Conservation (phyloP, 2,329 filamentous ascomycete genomes). For the Thermothelomyces thermophilus region DNA sequence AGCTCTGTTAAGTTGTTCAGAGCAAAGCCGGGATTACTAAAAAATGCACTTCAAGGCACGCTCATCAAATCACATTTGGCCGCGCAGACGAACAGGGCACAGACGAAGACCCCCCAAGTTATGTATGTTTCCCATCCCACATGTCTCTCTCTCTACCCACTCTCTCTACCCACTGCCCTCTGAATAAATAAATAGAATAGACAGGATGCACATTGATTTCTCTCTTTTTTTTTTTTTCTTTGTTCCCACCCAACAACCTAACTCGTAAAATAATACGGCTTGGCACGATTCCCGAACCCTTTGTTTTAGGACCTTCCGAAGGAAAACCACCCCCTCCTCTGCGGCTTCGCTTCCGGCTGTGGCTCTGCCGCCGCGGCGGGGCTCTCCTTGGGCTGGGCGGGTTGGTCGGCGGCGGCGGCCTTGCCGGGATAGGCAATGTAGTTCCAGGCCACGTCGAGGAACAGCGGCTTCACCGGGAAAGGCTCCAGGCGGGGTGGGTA, state of each 20-base stretch:
- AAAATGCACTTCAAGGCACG: too few species aligned
- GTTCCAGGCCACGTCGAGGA: constrained; percentile 95
- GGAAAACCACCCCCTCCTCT: constrained; percentile 72
- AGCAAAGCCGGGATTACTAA: too few species aligned
- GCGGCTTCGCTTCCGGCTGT: constrained; percentile 39
- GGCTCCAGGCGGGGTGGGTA: constrained; percentile 80
- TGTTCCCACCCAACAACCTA: background rate
- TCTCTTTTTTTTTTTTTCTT: too few species aligned
- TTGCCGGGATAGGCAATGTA: constrained; percentile 86
- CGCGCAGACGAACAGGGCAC: too few species aligned
- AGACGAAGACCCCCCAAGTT: too few species aligned
- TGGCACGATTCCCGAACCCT: too few species aligned
- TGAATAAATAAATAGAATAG: too few species aligned
- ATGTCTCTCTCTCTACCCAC: too few species aligned
- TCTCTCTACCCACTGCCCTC: background rate
- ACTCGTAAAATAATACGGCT: too few species aligned
- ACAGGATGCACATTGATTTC: too few species aligned
- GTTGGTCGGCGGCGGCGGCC: constrained; percentile 20
- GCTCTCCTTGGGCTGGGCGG: constrained; percentile 9
- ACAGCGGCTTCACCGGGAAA: constrained; percentile 88
- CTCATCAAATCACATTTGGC: too few species aligned
- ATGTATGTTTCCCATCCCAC: background rate
- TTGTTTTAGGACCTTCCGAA: constrained; percentile 46
- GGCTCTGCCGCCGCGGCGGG: constrained; percentile 18
- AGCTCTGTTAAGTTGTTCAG: too few species aligned